phyloP scores from a whole-genome alignment of 371 early-diverging fungal species.

The Entomophthora muscae region DNA sequence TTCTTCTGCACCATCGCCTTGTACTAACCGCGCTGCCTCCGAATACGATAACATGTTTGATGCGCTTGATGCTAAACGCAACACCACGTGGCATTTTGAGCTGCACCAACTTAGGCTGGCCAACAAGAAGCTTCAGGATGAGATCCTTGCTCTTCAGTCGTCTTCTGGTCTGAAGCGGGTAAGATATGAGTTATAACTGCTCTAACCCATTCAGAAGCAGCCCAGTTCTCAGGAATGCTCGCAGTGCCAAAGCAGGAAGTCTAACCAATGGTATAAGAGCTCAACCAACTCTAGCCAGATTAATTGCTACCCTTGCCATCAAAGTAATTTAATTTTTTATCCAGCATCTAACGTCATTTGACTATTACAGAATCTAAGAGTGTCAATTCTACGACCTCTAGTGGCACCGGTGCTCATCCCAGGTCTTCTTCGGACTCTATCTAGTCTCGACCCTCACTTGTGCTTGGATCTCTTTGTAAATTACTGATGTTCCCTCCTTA shows the following conservation, averaged over 20 bases:
- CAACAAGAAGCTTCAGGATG: slow-evolving; percentile 21
- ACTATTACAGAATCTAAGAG: neutral
- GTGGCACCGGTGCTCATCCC: neutral
- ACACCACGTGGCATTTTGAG: slow-evolving; percentile 29
- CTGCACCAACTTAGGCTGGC: slow-evolving; percentile 24
- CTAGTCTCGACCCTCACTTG: neutral
- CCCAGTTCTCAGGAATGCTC: neutral
- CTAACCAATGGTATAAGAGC: slow-evolving; percentile 1
- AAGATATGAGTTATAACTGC: neutral
- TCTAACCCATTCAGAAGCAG: neutral
- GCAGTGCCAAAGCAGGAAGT: neutral
- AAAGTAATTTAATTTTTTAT: neutral
- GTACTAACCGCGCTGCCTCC: slow-evolving; percentile 10
- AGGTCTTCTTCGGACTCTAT: neutral
- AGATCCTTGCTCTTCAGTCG: neutral
- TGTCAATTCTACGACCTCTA: neutral
- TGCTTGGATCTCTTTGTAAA: no score
- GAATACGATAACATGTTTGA: slow-evolving; percentile 22
- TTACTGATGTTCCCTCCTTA: no score
- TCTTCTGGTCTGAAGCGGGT: neutral
- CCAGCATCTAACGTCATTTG: neutral
- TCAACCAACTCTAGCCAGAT: neutral
- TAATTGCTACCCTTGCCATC: neutral
- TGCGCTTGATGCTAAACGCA: slow-evolving; percentile 20
- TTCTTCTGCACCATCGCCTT: slow-evolving; percentile 11